phyloP scores from a whole-genome alignment of 345 rosid species.

The Murraya paniculata region DNA sequence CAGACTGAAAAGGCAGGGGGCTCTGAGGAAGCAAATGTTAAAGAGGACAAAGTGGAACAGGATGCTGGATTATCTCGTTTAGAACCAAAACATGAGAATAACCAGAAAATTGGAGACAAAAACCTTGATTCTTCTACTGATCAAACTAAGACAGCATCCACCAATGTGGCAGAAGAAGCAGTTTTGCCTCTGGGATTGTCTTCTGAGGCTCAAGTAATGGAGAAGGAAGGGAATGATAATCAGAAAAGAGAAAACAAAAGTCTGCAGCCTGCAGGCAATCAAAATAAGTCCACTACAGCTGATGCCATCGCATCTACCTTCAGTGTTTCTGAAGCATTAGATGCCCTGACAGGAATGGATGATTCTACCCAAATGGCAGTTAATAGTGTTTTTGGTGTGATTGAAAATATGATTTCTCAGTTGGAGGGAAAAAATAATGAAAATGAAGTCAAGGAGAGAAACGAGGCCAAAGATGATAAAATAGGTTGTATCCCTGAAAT shows the following conservation, averaged over 20 bases:
- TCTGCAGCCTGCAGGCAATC: constrained; percentile 42
- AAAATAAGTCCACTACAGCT: constrained; percentile 34
- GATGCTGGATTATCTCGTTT: constrained; percentile 31
- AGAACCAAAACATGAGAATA: constrained; percentile 36
- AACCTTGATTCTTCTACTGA: constrained; percentile 38
- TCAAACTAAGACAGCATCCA: constrained; percentile 39
- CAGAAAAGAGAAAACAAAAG: constrained; percentile 51
- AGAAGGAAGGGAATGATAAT: constrained; percentile 47
- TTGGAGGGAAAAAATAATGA: constrained; percentile 49
- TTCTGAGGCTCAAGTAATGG: constrained; percentile 48
- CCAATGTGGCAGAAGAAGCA: constrained; percentile 34
- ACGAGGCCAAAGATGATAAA: constrained; percentile 35
- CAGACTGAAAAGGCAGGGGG: constrained; percentile 31
- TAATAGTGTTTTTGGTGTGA: constrained; percentile 89
- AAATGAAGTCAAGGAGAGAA: constrained; percentile 26
- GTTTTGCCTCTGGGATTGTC: constrained; percentile 34
- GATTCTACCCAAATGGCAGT: constrained; percentile 97
- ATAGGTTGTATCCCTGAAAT: constrained; percentile 21
- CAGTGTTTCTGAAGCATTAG: constrained; percentile 72
- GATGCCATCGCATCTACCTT: constrained; percentile 45
- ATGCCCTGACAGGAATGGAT: constrained; percentile 88
- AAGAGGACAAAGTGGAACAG: constrained; percentile 35
- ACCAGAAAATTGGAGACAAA: constrained; percentile 46
- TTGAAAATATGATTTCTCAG: constrained; percentile 83
- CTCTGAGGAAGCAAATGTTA: constrained; percentile 30